These are phyloP conservation scores for Scedosporium boydii DNA, from an alignment of 2,329 filamentous ascomycete genomes.

Conservation along the genomic window DNA sequence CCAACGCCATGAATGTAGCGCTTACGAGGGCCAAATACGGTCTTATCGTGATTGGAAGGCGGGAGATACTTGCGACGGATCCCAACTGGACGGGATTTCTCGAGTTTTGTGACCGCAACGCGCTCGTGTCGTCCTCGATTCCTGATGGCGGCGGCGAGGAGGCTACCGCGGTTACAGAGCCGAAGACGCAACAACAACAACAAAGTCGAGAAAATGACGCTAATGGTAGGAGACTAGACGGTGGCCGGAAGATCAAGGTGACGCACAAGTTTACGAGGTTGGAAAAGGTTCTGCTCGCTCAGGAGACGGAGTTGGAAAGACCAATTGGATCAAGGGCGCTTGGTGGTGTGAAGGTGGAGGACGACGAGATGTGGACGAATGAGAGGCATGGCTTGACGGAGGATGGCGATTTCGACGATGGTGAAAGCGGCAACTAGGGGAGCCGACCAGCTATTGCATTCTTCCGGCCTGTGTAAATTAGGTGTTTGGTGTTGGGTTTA, in stretches of 20 bases:
- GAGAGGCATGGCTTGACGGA: background rate
- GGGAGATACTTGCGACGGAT: slow-evolving; percentile 94
- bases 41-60: slow-evolving; percentile 91
- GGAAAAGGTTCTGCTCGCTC: slow-evolving; percentile 4
- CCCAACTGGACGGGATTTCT: background rate
- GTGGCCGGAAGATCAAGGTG: background rate
- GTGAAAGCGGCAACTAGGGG: background rate
- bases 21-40: slow-evolving; percentile 96
- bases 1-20: slow-evolving; percentile 87
- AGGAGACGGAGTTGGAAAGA: slow-evolving; percentile 3
- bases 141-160: background rate
- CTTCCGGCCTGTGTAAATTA: background rate
- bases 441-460: background rate
- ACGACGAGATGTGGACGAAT: slow-evolving; percentile 2
- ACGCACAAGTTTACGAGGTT: background rate
- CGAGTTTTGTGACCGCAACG: slow-evolving; percentile 3
- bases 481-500: no score
- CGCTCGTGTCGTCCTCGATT: background rate
- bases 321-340: background rate
- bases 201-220: background rate
- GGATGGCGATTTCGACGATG: background rate
- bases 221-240: no score
- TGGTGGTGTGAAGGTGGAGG: background rate
- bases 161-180: background rate
- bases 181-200: background rate